Evolutionary conservation across 2,329 filamentous ascomycete genomes (phyloP).

Genomic region (Hortaea werneckii): DNA sequence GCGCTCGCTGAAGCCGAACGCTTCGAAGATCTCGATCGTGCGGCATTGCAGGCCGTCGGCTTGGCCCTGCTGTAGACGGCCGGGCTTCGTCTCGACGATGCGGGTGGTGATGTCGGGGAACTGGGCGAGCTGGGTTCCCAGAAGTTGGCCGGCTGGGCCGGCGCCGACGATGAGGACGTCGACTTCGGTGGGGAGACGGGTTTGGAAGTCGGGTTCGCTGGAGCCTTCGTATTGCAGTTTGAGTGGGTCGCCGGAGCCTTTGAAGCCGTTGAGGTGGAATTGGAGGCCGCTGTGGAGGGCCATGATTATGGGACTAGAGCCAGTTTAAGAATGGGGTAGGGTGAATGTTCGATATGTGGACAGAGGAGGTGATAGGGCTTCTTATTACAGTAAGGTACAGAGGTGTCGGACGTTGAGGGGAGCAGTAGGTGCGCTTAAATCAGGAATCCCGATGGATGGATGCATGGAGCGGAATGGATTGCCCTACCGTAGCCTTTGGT

Average conservation of each 20-base stretch:
- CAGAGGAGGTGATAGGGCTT: too few relatives aligned
- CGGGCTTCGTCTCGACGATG: slow-evolving; percentile 32
- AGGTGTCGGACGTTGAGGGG: too few relatives aligned
- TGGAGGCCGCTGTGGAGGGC: slow-evolving; percentile 16
- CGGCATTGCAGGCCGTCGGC: slow-evolving; percentile 53
- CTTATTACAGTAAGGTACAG: too few relatives aligned
- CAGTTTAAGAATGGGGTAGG: too few relatives aligned
- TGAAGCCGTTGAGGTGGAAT: slow-evolving; percentile 26
- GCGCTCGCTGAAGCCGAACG: slow-evolving; percentile 55
- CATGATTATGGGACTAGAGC: neutral
- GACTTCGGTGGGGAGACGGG: slow-evolving; percentile 26
- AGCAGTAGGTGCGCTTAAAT: too few relatives aligned
- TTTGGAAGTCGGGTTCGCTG: slow-evolving; percentile 21
- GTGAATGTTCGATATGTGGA: too few relatives aligned
- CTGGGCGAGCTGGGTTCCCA: slow-evolving; percentile 41
- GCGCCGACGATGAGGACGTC: slow-evolving; percentile 43
- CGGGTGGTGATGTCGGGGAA: slow-evolving; percentile 39
- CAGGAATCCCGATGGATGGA: too few relatives aligned
- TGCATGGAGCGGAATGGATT: too few relatives aligned
- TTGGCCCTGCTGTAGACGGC: slow-evolving; percentile 27
- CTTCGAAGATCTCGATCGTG: slow-evolving; percentile 64
- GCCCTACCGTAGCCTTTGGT: too few relatives aligned
- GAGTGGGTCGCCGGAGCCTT: slow-evolving; percentile 22
- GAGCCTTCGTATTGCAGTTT: slow-evolving; percentile 18
- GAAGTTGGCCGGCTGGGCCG: slow-evolving; percentile 39